Base-by-base conservation (phyloP, 2,329 filamentous ascomycete species). In the Trichoderma sp. region DNA sequence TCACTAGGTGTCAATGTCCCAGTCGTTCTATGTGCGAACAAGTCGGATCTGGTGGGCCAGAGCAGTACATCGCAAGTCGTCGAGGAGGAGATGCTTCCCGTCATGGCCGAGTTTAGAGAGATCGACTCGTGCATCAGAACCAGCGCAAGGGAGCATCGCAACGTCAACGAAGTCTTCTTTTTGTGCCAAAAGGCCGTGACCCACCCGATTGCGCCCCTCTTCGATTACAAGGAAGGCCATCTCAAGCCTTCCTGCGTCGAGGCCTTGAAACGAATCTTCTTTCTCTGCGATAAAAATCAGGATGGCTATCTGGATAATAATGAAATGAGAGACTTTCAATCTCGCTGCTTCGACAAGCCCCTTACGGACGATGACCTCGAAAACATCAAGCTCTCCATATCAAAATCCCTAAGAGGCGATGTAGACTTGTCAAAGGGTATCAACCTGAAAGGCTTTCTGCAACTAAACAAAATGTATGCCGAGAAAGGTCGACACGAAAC, bases 31-130 rank as follows among this genome's bases (percentile, higher is more conserved):
- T 98, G 96, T 79, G 94, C 96, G 79, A 98, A 98, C 85, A 99
- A 99, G 82, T 93, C 94, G n/a, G 96, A 99, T 78, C 85, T 98
- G 69, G 89, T 90, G 3, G 89, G 88, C 3, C 91, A 92, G 76
- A 91, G 89, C 56, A 92, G 87, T 72, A 94, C 93, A 9, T 88
- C 93, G 0, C 93, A 97, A 80, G 92, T 97, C 9, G 90, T 97
- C 60, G 93, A 97, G 78, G 96, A 98, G 81, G 96, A 99, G 84
- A 98, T 99, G 94, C 86, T 98, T 36, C 96, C 96, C 0, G 91
- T 99, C 75, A 98, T 99, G 96, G 92, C 93, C 73, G 96, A 99
- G 83, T 99, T 98, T 83, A 95, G 97, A 79, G 96, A 98, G 82
- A 98, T 99, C 74, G 96, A 99, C 80, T 97, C 95, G 0, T 99